Evolutionary conservation across 169 alveolate species (phyloP).

Genomic region (Cryptosporidium parvum): DNA sequence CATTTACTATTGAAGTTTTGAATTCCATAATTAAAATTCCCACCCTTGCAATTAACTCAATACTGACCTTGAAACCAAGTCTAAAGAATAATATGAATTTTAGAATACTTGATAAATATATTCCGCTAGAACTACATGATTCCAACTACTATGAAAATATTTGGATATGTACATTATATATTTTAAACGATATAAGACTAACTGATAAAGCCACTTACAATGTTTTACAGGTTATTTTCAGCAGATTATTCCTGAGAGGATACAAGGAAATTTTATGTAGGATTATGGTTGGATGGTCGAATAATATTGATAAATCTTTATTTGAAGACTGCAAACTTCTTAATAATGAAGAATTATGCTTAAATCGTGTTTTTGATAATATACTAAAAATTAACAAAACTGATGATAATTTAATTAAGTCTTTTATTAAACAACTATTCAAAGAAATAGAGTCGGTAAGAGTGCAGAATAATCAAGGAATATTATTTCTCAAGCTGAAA

Average conservation of each 20-base stretch:
- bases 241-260: constrained; percentile 42
- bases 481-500: neutral
- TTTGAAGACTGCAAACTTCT: neutral
- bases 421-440: constrained; percentile 3
- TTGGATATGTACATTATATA: constrained; percentile 12
- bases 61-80: neutral
- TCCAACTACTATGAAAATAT: neutral
- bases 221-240: constrained; percentile 2
- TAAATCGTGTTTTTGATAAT: neutral
- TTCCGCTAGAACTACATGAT: constrained; percentile 52
- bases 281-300: neutral
- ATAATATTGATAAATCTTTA: neutral
- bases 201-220: neutral
- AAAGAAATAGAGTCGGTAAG: neutral
- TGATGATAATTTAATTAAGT: neutral
- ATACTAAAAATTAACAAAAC: neutral
- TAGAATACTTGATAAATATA: constrained; percentile 16
- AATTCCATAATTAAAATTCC: constrained; percentile 41
- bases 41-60: constrained; percentile 8
- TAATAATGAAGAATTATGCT: neutral
- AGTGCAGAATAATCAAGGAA: neutral
- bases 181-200: neutral
- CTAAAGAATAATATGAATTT: neutral
- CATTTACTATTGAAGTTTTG: neutral
- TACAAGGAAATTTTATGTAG: constrained; percentile 17